These are phyloP conservation scores for Wickerhamomyces ciferrii DNA, from an alignment of 805 yeast species.

Conservation along the genomic window DNA sequence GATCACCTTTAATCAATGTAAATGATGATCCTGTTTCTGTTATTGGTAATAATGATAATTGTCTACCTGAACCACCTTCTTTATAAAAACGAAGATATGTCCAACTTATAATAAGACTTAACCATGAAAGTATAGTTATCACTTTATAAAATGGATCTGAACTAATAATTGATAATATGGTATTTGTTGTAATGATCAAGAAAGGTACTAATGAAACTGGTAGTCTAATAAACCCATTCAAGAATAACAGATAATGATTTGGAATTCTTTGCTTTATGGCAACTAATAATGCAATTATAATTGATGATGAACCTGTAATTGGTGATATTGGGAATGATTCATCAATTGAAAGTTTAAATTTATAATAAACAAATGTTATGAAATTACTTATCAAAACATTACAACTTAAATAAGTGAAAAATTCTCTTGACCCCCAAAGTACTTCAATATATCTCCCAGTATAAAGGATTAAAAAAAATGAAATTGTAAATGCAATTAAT, in stretches of 20 bases:
- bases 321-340: slow-evolving; percentile 7
- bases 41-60: slow-evolving; percentile 35
- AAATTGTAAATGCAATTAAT: slow-evolving; percentile 30
- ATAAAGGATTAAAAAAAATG: slow-evolving; percentile 35
- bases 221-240: slow-evolving; percentile 39
- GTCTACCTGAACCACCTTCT: slow-evolving; percentile 36
- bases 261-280: slow-evolving; percentile 53
- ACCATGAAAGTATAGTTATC: slow-evolving; percentile 7
- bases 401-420: slow-evolving; percentile 33
- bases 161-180: slow-evolving; percentile 14
- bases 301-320: slow-evolving; percentile 12
- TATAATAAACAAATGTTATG: slow-evolving; percentile 25
- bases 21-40: slow-evolving; percentile 23
- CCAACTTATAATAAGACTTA: slow-evolving; percentile 36
- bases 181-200: slow-evolving; percentile 16
- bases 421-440: slow-evolving; percentile 47
- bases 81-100: slow-evolving; percentile 32
- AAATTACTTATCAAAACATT: slow-evolving; percentile 31
- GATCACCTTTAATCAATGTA: slow-evolving; percentile 21
- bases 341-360: slow-evolving; percentile 6
- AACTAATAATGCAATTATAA: slow-evolving; percentile 41
- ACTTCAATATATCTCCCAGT: slow-evolving; percentile 51
- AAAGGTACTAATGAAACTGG: slow-evolving; percentile 21
- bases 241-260: slow-evolving; percentile 43
- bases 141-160: slow-evolving; percentile 3